Conservation (phyloP, 2,329 filamentous ascomycete genomes). For the Emergomyces orientalis region DNA sequence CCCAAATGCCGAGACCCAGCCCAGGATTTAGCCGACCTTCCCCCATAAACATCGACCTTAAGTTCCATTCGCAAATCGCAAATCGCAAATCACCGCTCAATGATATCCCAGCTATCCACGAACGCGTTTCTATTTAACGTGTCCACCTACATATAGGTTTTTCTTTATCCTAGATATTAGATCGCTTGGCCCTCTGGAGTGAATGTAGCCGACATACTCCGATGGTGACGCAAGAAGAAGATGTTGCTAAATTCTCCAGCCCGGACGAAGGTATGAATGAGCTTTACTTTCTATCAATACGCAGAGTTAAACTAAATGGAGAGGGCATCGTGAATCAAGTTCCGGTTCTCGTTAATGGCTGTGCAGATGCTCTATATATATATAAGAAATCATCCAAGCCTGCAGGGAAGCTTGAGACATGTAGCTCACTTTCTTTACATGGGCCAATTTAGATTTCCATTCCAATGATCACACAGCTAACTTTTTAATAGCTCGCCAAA, state of each 20-base stretch:
- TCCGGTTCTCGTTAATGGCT: not conserved
- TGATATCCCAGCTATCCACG: not conserved
- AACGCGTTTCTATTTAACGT: not conserved
- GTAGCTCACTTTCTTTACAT: not conserved
- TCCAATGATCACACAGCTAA: not conserved
- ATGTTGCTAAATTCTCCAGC: conserved; percentile 25
- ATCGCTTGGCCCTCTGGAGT: not conserved
- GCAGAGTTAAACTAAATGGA: not conserved
- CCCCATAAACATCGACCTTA: too few species aligned
- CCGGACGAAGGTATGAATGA: conserved; percentile 24
- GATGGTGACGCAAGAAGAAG: conserved; percentile 20
- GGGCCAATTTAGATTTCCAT: not conserved
- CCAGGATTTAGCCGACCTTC: too few species aligned
- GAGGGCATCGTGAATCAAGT: not conserved
- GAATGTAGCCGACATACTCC: not conserved
- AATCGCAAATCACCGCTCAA: too few species aligned
- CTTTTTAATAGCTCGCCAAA: conserved; percentile 1
- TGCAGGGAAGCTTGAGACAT: not conserved
- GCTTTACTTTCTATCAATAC: not conserved
- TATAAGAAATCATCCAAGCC: not conserved
- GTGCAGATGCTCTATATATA: not conserved
- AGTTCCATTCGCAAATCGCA: too few species aligned
- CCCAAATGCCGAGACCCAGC: too few species aligned
- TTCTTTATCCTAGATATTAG: not conserved
- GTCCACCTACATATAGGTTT: too few species aligned